Base-by-base conservation (phyloP, 805 yeast species). In the Clavispora phyllophila region DNA sequence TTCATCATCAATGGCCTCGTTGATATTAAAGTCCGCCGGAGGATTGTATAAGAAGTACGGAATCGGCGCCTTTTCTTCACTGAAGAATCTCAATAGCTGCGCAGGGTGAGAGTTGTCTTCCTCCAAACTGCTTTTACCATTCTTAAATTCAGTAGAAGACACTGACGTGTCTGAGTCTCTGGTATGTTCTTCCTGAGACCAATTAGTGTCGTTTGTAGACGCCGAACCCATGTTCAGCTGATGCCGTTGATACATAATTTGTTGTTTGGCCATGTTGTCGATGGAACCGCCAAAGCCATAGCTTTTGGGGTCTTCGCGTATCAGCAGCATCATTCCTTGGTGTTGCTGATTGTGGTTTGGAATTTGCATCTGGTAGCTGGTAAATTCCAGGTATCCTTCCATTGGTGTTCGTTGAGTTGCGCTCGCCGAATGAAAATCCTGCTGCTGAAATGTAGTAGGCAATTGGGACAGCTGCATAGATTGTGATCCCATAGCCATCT, bases 1-100 rank as follows among this genome's bases (percentile, higher is more conserved):
- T 57, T 93, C 97, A 45, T 87, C 90, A 60, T 93, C 99, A 20
- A 93, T 87, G 4, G 88, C 81, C 41, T 84, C 87, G 58, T 81
- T 66, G 47, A 86, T 75, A 50, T 85, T 79, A 53, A 84, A 82
- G 41, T 77, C 83, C 19, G 74, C 70, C 2, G 85, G 81, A 0
- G 87, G 83, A 50, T 79, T 72, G 29, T 75, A 66, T 13, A 87
- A 66, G 55, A 85, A 81, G 19, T 75, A 78, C 0, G 95, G 95
- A 22, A 85, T 70, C 3, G 62, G 56, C 1, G 66, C 51, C 41
- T 64, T 66, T 41, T 68, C 75, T 36, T 68, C 73, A 54, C 73
- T 67, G 53, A 70, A 70, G 45, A 68, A 70, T 28, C 60, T 60
- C 34, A 70, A 57, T 41, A 70, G 54, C 47, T 68, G 73, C 18